Conservation (phyloP, 2,329 filamentous ascomycete genomes). For the Claviceps citrina region DNA sequence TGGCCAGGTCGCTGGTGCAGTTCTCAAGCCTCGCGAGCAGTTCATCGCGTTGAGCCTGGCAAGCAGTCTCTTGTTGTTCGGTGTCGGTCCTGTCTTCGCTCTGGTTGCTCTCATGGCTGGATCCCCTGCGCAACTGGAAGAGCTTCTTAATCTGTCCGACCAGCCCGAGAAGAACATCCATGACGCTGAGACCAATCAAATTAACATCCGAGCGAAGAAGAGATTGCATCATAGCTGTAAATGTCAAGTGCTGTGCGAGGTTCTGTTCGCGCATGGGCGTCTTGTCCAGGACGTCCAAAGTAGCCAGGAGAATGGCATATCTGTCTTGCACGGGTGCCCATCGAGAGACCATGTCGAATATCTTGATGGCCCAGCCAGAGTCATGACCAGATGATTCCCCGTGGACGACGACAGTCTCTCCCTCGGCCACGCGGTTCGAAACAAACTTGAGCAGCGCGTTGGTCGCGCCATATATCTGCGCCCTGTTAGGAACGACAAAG, state of each 20-base stretch:
- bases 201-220: conserved; percentile 80
- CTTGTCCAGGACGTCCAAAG: conserved; percentile 59
- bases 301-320: conserved; percentile 73
- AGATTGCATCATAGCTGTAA: conserved; percentile 66
- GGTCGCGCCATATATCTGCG: conserved; percentile 68
- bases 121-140: conserved; percentile 44
- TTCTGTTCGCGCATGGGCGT: conserved; percentile 55
- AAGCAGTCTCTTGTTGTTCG: conserved; percentile 17
- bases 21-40: conserved; percentile 58
- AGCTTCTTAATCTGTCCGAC: conserved; percentile 70
- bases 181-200: conserved; percentile 86
- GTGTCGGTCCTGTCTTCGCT: conserved; percentile 21
- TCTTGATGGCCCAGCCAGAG: conserved; percentile 62
- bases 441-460: conserved; percentile 61
- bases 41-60: conserved; percentile 37
- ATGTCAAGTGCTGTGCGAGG: conserved; percentile 56
- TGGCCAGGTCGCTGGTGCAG: conserved; percentile 82
- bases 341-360: conserved; percentile 64
- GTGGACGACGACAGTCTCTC: conserved; percentile 36
- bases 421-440: conserved; percentile 38
- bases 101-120: conserved; percentile 15
- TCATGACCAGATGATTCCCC: conserved; percentile 27
- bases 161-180: conserved; percentile 79
- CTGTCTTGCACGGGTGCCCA: conserved; percentile 93
- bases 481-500: conserved; percentile 65